Conservation (phyloP, 2,329 filamentous ascomycete species). For the Amesomyces nigricolor region DNA sequence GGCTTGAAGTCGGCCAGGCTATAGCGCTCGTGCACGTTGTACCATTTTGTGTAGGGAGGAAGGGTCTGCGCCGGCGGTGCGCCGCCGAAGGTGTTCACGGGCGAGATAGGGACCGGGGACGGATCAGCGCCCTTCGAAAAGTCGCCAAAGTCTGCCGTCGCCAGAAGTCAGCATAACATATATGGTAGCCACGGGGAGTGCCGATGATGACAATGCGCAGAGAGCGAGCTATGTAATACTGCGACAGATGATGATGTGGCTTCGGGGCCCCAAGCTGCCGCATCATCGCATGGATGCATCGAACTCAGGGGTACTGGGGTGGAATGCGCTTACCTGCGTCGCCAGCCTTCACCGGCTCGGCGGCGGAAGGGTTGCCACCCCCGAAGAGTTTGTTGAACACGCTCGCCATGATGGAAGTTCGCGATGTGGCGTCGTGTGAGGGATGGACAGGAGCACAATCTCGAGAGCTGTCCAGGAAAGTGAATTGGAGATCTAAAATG, state of each 20-base stretch:
- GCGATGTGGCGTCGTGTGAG: background rate
- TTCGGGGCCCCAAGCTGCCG: background rate
- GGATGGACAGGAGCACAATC: no score
- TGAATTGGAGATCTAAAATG: no score
- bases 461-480: no score
- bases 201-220: no score
- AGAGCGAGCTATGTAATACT: no score
- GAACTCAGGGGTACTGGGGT: background rate
- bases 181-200: no score
- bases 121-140: constrained; percentile 76
- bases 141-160: constrained; percentile 79
- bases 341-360: constrained; percentile 42
- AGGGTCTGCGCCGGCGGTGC: constrained; percentile 43
- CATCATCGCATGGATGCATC: background rate
- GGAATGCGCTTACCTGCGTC: constrained; percentile 56
- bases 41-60: constrained; percentile 86
- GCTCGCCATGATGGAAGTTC: constrained; percentile 43
- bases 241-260: no score
- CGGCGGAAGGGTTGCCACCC: constrained; percentile 54
- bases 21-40: constrained; percentile 90
- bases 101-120: constrained; percentile 44
- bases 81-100: constrained; percentile 42
- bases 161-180: background rate
- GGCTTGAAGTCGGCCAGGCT: constrained; percentile 76
- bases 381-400: constrained; percentile 65